Conservation (phyloP, 2,329 filamentous ascomycete genomes). For the Aspergillus tamarii region DNA sequence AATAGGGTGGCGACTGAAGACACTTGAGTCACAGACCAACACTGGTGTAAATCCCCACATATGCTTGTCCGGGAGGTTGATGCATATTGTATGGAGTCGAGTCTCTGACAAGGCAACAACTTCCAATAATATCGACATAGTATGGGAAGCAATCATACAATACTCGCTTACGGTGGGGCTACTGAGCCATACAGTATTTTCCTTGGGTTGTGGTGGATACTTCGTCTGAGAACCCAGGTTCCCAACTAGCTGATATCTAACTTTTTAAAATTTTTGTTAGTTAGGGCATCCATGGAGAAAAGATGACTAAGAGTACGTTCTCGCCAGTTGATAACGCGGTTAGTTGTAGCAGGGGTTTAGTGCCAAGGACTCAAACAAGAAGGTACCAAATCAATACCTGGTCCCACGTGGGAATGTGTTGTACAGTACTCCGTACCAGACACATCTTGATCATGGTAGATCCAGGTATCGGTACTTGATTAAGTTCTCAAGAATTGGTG, state of each 20-base stretch:
- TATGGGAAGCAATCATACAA: background rate
- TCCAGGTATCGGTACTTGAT: background rate
- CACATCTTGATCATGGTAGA: background rate
- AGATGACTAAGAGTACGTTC: background rate
- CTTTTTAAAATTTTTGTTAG: background rate
- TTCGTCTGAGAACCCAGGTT: background rate
- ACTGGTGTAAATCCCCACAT: background rate
- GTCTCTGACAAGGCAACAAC: background rate
- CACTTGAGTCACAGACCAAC: background rate
- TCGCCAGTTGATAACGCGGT: background rate
- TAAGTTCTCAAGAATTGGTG: background rate
- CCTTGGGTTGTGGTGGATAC: background rate
- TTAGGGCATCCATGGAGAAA: background rate
- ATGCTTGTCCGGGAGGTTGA: background rate
- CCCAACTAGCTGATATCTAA: background rate
- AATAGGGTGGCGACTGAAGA: background rate
- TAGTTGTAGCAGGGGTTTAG: background rate
- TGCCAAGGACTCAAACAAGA: background rate
- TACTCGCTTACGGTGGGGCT: conserved; percentile 2
- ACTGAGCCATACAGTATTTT: background rate
- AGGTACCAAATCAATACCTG: background rate
- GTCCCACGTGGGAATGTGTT: background rate
- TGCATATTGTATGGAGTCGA: background rate
- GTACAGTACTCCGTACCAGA: background rate
- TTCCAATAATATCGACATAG: background rate